These are phyloP conservation scores for Dalechampia spathulata DNA, from an alignment of 441 rosid species.

Conservation along the genomic window DNA sequence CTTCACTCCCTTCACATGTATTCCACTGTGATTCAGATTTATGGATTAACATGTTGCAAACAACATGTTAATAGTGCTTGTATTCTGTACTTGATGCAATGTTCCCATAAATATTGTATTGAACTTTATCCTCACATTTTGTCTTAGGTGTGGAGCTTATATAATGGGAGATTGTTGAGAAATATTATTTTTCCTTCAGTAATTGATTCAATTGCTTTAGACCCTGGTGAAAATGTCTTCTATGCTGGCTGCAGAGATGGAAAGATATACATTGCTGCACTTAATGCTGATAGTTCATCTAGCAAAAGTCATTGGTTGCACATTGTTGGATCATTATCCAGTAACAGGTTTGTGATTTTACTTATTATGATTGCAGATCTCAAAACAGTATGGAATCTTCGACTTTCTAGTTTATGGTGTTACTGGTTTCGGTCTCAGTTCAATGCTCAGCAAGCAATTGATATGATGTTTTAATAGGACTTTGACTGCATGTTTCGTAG, in stretches of 20 bases:
- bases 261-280: conserved; percentile 60
- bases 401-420: neutral
- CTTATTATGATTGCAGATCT: neutral
- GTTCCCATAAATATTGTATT: too few relatives aligned
- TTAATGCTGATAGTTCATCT: conserved; percentile 48
- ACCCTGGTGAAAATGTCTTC: conserved; percentile 75
- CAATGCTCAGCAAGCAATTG: neutral
- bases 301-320: conserved; percentile 41
- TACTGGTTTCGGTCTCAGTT: neutral
- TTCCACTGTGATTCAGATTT: too few relatives aligned
- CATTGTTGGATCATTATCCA: conserved; percentile 55
- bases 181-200: conserved; percentile 59
- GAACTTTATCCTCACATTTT: too few relatives aligned
- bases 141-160: conserved; percentile 73
- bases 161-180: conserved; percentile 49
- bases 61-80: too few relatives aligned
- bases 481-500: neutral
- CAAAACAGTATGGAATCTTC: neutral
- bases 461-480: neutral
- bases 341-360: conserved; percentile 45
- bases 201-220: conserved; percentile 70
- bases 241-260: conserved; percentile 88
- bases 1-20: too few relatives aligned
- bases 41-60: too few relatives aligned
- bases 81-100: too few relatives aligned